Evolutionary conservation across 306 rosid species (phyloP).

Genomic region (Vicia sativa): DNA sequence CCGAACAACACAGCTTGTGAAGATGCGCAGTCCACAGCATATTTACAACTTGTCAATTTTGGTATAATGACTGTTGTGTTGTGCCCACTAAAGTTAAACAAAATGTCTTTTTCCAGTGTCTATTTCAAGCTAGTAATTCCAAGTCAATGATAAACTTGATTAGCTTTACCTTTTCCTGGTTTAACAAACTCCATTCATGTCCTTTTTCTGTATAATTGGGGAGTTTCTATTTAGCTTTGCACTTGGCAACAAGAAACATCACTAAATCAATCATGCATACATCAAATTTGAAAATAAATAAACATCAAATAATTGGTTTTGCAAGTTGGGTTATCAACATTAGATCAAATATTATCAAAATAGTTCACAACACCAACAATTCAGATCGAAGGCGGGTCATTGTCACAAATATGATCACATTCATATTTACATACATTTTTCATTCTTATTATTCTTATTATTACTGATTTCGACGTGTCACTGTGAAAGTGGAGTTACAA

Average conservation of each 20-base stretch:
- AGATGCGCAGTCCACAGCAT: conserved; percentile 40
- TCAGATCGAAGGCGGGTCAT: neutral
- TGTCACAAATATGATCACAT: neutral
- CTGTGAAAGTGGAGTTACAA: neutral
- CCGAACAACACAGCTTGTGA: conserved; percentile 38
- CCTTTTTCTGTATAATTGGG: neutral
- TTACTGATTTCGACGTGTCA: neutral
- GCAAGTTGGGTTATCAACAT: neutral
- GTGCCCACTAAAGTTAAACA: conserved; percentile 13
- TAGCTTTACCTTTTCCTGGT: conserved; percentile 32
- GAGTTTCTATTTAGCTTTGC: conserved; percentile 11
- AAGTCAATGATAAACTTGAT: conserved; percentile 39
- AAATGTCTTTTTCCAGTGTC: neutral
- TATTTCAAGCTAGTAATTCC: conserved; percentile 26
- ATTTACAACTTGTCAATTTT: conserved; percentile 31
- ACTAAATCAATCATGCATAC: conserved; percentile 9
- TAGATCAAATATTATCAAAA: conserved; percentile 9
- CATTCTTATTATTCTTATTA: neutral
- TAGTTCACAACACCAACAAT: neutral
- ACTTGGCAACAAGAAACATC: conserved; percentile 1
- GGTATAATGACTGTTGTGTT: conserved; percentile 20
- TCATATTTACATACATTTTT: neutral
- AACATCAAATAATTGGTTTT: neutral
- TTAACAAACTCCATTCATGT: conserved; percentile 13
- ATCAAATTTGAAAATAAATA: conserved; percentile 11